phyloP scores from a whole-genome alignment of 495 filamentous ascomycete species.

The Penicillium paradoxum region DNA sequence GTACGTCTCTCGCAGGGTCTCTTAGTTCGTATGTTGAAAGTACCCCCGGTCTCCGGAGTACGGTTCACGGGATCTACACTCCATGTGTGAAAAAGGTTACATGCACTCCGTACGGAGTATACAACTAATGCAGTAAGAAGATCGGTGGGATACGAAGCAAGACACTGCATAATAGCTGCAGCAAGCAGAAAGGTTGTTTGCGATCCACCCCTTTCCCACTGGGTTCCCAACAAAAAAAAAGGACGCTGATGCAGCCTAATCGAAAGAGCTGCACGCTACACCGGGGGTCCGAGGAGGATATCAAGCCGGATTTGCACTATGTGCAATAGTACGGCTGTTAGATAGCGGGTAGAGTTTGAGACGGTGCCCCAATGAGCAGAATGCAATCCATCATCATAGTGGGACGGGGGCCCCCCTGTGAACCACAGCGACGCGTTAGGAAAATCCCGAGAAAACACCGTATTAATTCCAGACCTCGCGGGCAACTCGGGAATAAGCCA shows the following conservation, averaged over 20 bases:
- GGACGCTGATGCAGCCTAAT: not conserved
- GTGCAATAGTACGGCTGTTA: not conserved
- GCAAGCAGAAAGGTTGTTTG: not conserved
- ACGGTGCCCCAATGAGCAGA: not conserved
- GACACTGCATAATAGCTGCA: not conserved
- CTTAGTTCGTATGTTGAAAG: too few relatives aligned
- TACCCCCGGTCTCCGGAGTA: too few relatives aligned
- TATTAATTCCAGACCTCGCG: conserved; percentile 11
- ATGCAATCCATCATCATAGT: not conserved
- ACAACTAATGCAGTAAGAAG: not conserved
- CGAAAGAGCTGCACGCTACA: not conserved
- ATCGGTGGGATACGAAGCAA: not conserved
- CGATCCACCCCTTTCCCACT: conserved; percentile 2
- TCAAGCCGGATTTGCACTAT: not conserved
- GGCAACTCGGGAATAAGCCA: not conserved
- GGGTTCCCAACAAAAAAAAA: conserved; percentile 3
- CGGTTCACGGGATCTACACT: too few relatives aligned
- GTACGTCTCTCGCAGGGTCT: too few relatives aligned
- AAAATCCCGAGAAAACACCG: conserved; percentile 22
- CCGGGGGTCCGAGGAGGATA: conserved; percentile 1
- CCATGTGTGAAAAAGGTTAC: too few relatives aligned
- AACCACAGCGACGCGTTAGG: not conserved
- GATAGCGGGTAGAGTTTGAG: not conserved
- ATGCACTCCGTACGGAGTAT: not conserved
- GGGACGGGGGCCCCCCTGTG: not conserved